Evolutionary conservation across 2,329 filamentous ascomycete species (phyloP).

Genomic region (Calonectria fujianensis): DNA sequence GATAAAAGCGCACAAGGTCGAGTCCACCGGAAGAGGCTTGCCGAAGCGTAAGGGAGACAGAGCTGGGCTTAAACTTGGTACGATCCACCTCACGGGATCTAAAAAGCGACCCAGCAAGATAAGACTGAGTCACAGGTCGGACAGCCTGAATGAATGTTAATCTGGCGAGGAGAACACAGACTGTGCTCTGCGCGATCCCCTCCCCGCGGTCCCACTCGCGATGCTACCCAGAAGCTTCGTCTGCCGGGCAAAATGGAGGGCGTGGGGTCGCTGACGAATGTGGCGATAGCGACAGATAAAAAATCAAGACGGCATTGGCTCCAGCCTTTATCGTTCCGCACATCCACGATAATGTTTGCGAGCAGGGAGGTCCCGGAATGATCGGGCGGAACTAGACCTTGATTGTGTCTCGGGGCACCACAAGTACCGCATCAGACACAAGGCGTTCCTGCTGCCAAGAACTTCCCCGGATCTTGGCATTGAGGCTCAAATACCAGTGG

Average conservation of each 20-base stretch:
- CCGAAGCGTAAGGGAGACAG: background rate
- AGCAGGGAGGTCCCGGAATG: background rate
- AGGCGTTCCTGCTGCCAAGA: constrained; percentile 2
- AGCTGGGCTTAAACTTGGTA: background rate
- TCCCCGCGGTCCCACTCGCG: background rate
- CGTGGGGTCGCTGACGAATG: constrained; percentile 4
- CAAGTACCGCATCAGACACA: background rate
- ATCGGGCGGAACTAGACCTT: background rate
- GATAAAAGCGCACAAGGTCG: background rate
- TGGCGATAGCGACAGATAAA: constrained; percentile 9
- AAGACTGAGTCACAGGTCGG: background rate
- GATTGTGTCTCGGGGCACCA: background rate
- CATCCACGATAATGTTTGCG: background rate
- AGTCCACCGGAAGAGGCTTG: background rate
- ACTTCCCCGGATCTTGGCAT: constrained; percentile 21
- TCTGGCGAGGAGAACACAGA: background rate
- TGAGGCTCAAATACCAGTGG: background rate
- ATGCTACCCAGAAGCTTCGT: background rate
- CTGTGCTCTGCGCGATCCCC: background rate
- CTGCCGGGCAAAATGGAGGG: background rate
- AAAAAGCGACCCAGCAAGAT: background rate
- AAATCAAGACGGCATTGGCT: background rate
- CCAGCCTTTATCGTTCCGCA: background rate
- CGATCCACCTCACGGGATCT: background rate
- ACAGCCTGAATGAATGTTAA: background rate